phyloP scores from a whole-genome alignment of 768 basidiomycete genomes.

The Suillus brevipes region DNA sequence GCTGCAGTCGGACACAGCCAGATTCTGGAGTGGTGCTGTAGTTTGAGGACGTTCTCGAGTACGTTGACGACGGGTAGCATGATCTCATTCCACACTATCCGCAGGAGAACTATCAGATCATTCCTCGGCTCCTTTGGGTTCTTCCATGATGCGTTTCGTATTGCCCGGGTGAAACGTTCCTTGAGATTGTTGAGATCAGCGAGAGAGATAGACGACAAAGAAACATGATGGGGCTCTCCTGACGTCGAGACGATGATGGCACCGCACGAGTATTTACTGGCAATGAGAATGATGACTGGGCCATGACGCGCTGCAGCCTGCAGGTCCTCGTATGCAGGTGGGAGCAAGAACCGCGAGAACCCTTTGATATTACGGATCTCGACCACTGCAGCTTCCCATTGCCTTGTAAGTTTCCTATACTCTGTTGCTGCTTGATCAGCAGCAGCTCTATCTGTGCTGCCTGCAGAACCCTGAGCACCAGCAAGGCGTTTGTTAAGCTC shows the following conservation, averaged over 20 bases:
- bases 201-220: neutral
- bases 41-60: no score
- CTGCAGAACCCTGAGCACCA: no score
- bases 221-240: neutral
- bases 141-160: neutral
- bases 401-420: neutral
- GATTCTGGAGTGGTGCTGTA: no score
- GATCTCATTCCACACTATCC: no score
- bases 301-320: neutral
- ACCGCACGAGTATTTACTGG: neutral
- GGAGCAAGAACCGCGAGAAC: neutral
- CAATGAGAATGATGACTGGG: neutral
- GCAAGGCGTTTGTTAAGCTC: no score
- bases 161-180: neutral
- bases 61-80: no score
- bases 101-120: no score
- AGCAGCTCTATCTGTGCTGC: neutral
- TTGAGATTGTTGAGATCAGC: neutral
- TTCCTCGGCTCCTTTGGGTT: no score
- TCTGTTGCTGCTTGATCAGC: neutral
- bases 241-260: neutral
- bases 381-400: neutral
- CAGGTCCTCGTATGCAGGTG: neutral
- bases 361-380: neutral
- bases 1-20: no score